A percentile compares a stretch with the other conserved stretches of the same genome.
Conservation (phyloP, 1,284 basidiomycete species). For the Ceraceosorus guamensis region DNA sequence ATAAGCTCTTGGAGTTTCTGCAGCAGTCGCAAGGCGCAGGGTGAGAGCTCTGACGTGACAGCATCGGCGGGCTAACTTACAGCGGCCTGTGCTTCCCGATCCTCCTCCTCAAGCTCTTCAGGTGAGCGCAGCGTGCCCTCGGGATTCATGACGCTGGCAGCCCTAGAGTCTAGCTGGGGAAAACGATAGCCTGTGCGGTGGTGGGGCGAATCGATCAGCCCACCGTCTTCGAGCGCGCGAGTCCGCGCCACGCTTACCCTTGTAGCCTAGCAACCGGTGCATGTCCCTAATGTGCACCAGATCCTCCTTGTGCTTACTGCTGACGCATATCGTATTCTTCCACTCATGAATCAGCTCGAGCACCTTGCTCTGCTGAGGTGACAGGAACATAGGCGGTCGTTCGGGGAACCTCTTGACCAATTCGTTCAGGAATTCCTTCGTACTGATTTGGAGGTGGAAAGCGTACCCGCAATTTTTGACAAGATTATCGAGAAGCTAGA, state of each 20-base stretch:
- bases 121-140: constrained; percentile 79
- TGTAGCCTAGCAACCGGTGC: constrained; percentile 89
- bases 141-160: constrained; percentile 39
- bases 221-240: background rate
- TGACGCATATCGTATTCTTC: constrained; percentile 86
- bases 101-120: constrained; percentile 92
- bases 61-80: too few species aligned
- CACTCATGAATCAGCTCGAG: constrained; percentile 87
- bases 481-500: constrained; percentile 73
- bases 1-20: constrained; percentile 92
- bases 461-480: constrained; percentile 94
- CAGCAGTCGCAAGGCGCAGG: background rate
- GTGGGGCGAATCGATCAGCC: background rate
- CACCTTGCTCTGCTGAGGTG: constrained; percentile 87
- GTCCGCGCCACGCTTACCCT: constrained; percentile 55
- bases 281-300: constrained; percentile 96
- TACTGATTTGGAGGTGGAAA: constrained; percentile 93
- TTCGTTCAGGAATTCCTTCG: constrained; percentile 98
- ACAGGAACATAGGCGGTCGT: constrained; percentile 86
- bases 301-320: constrained; percentile 91
- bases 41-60: too few species aligned
- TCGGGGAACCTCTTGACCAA: constrained; percentile 96
- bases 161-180: constrained; percentile 40
- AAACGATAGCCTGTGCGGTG: constrained; percentile 33
- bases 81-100: constrained; percentile 85